Evolutionary conservation across 73 alveolate genomes (phyloP).

Genomic region (Paramecium primaurelia): DNA sequence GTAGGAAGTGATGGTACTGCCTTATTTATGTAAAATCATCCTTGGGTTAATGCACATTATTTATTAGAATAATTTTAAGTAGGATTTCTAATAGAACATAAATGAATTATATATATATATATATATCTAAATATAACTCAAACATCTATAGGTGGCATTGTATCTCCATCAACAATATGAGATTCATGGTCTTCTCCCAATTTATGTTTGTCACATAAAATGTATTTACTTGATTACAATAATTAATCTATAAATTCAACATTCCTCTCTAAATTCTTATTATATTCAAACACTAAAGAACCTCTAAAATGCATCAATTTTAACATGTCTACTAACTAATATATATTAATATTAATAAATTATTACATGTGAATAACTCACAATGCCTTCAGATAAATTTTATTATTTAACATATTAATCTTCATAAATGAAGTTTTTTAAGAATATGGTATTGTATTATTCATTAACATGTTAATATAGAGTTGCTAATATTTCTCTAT

Average conservation of each 20-base stretch:
- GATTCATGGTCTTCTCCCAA: conserved; percentile 25
- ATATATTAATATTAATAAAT: neutral
- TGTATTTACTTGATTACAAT: neutral
- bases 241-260: neutral
- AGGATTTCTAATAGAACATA: conserved; percentile 61
- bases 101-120: neutral
- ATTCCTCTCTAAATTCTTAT: conserved; percentile 22
- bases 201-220: neutral
- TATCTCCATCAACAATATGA: conserved; percentile 9
- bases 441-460: neutral
- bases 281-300: conserved; percentile 9
- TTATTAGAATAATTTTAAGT: conserved; percentile 78
- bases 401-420: neutral
- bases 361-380: conserved; percentile 20
- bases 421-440: neutral
- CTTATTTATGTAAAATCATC: conserved; percentile 80
- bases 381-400: neutral
- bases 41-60: conserved; percentile 85
- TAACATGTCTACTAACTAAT: conserved; percentile 35
- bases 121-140: neutral
- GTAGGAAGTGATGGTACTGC: conserved; percentile 91
- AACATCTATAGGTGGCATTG: conserved; percentile 25
- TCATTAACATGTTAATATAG: neutral
- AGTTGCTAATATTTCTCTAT: conserved; percentile 40
- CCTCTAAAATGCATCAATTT: conserved; percentile 43